phyloP scores from a whole-genome alignment of 257 asterid genomes.

The Paraleonurus japonicus region DNA sequence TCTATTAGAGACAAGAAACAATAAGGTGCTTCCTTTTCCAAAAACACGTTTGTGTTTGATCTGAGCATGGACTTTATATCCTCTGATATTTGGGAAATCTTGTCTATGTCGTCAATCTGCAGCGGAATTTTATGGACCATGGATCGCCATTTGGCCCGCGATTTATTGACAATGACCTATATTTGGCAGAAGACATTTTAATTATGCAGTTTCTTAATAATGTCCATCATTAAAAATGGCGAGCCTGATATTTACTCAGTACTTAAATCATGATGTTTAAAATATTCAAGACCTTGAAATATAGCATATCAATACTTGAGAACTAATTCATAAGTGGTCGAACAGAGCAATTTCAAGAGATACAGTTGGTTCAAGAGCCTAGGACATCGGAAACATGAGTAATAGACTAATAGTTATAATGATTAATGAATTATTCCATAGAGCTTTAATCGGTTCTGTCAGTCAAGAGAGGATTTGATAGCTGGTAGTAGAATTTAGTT shows the following conservation, averaged over 20 bases:
- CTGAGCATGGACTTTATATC: slow-evolving; percentile 73
- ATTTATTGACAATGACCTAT: slow-evolving; percentile 87
- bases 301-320: not conserved
- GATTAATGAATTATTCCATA: not conserved
- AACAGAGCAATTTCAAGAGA: not conserved
- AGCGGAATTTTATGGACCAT: slow-evolving; percentile 55
- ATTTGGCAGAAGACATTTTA: slow-evolving; percentile 23
- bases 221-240: not conserved
- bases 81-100: slow-evolving; percentile 67
- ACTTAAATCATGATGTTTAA: slow-evolving; percentile 3
- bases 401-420: not conserved
- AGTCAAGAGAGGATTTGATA: not conserved
- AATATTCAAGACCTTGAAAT: not conserved
- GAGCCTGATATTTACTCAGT: not conserved
- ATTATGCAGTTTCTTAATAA: not conserved
- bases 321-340: not conserved
- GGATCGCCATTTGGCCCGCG: slow-evolving; percentile 78
- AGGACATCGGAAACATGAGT: not conserved
- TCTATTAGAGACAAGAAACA: slow-evolving; percentile 75
- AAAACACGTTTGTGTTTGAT: slow-evolving; percentile 63
- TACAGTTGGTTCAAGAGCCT: no score
- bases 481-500: not conserved
- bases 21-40: slow-evolving; percentile 86
- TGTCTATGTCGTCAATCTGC: slow-evolving; percentile 60
- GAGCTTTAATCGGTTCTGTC: not conserved